Evolutionary conservation across 345 rosid genomes (phyloP), one percentile per base, ranked within the genome.

Genomic region (Heritiera littoralis): DNA sequence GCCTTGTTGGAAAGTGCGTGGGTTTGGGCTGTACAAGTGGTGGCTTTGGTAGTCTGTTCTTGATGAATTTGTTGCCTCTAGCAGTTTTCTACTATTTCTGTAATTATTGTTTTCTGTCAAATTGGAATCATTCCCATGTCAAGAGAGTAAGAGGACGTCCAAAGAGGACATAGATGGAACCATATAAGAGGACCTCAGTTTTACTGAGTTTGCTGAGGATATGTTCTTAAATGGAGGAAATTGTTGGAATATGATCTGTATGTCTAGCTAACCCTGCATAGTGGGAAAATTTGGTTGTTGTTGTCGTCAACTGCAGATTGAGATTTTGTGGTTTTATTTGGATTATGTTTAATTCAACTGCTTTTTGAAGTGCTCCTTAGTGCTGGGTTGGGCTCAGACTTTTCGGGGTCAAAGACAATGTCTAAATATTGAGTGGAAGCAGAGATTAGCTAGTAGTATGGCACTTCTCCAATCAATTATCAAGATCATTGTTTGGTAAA

Each of bases 161-260:
- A 69, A 46, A 12, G 55, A 69, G 73, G 73, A 69, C 73, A 12
- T 11, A 46, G 56, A 38, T 65, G n/a, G 46, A 65, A 65, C 45
- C 48, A 1, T 65, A 65, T 15, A 65, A 38, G 38, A 38, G 69
- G 46, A 65, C 69, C 48, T 65, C 2, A 35, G 20, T 65, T 64
- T 64, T 65, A 14, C 20, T 35, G 45, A 65, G 20, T 35, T 65
- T 65, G n/a, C 72, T 9, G 18, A 20, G 73, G 38, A n/a, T 45
- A 20, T 68, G 73, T 54, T 49, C 54, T 66, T 68, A 9, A 18
- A 68, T 68, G 23, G 13, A 3, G 49, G 28, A 17, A 1, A 38
- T 1, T 66, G 70, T 66, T 66, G 70, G 6, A 66, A 66, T 66
- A 17, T 15, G 2, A 66, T 66, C 13, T 7, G 49, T 40, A 66